These are phyloP conservation scores for Fusarium kyushuense DNA, from an alignment of 2,329 filamentous ascomycete genomes.

Conservation along the genomic window DNA sequence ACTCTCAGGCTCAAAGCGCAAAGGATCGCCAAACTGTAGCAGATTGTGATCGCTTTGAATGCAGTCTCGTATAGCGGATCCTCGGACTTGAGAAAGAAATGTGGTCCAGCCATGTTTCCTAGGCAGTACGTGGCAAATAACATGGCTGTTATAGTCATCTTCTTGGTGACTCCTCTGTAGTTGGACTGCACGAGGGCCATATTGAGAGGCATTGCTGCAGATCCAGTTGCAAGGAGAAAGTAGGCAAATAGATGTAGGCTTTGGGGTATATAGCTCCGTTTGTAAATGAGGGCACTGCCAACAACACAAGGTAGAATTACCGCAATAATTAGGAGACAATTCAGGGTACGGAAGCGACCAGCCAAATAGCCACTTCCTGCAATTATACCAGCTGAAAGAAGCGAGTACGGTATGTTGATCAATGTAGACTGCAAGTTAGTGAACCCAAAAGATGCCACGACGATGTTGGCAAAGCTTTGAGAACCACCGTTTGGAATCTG, in stretches of 20 bases:
- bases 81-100: conserved; percentile 64
- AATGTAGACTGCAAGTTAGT: conserved; percentile 65
- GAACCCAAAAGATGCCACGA: conserved; percentile 68
- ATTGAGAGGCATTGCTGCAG: conserved; percentile 65
- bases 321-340: conserved; percentile 64
- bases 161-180: conserved; percentile 69
- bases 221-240: conserved; percentile 67
- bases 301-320: conserved; percentile 64
- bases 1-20: conserved; percentile 59
- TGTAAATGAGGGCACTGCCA: conserved; percentile 66
- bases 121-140: conserved; percentile 67
- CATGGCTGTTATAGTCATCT: conserved; percentile 69
- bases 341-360: conserved; percentile 62
- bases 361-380: conserved; percentile 63
- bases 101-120: conserved; percentile 68
- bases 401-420: conserved; percentile 69
- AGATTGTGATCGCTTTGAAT: conserved; percentile 67
- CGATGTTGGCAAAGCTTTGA: conserved; percentile 69
- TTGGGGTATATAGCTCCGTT: conserved; percentile 55
- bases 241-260: conserved; percentile 67
- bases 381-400: conserved; percentile 63
- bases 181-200: conserved; percentile 68
- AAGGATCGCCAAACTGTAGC: conserved; percentile 63
- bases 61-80: conserved; percentile 65
- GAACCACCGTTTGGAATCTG: conserved; percentile 74